Evolutionary conservation across 2,329 filamentous ascomycete species (phyloP).

Genomic region (Hypomyces perniciosus): DNA sequence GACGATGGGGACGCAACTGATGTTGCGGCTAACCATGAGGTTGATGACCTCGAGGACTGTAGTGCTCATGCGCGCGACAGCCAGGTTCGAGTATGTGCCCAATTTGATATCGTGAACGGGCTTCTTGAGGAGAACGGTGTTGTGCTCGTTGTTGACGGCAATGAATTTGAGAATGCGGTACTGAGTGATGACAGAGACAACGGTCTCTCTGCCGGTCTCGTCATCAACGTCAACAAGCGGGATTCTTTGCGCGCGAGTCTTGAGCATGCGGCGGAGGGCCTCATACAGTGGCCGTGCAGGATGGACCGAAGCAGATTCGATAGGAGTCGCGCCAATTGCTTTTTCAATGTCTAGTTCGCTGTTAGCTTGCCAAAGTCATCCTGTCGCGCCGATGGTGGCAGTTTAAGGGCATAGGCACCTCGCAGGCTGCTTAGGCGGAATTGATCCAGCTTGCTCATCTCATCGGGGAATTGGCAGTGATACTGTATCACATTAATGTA

Average conservation of each 20-base stretch:
- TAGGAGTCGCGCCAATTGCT: conserved; percentile 81
- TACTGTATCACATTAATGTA: conserved; percentile 99
- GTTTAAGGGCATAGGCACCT: conserved; percentile 49
- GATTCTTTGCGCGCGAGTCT: conserved; percentile 87
- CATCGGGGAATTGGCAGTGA: conserved; percentile 94
- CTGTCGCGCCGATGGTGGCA: neutral
- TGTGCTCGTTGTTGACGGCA: conserved; percentile 80
- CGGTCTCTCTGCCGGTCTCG: conserved; percentile 85
- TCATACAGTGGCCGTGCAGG: conserved; percentile 88
- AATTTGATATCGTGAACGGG: conserved; percentile 76
- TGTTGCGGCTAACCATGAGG: conserved; percentile 84
- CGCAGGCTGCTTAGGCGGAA: conserved; percentile 87
- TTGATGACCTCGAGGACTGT: conserved; percentile 93
- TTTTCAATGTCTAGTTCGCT: conserved; percentile 74
- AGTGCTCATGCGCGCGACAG: conserved; percentile 81
- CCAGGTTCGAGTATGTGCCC: conserved; percentile 75
- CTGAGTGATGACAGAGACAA: conserved; percentile 95
- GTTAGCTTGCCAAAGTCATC: conserved; percentile 14
- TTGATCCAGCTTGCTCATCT: conserved; percentile 83
- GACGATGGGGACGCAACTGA: conserved; percentile 89
- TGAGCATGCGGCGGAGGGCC: conserved; percentile 88
- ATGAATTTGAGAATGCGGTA: conserved; percentile 99
- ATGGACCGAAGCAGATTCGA: conserved; percentile 94
- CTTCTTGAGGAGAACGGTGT: conserved; percentile 85
- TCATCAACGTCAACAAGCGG: conserved; percentile 90